A percentile compares a stretch with the other conserved stretches of the same genome.
phyloP scores from a whole-genome alignment of 2,329 filamentous ascomycete species.

The Pestalotiopsis sp. region DNA sequence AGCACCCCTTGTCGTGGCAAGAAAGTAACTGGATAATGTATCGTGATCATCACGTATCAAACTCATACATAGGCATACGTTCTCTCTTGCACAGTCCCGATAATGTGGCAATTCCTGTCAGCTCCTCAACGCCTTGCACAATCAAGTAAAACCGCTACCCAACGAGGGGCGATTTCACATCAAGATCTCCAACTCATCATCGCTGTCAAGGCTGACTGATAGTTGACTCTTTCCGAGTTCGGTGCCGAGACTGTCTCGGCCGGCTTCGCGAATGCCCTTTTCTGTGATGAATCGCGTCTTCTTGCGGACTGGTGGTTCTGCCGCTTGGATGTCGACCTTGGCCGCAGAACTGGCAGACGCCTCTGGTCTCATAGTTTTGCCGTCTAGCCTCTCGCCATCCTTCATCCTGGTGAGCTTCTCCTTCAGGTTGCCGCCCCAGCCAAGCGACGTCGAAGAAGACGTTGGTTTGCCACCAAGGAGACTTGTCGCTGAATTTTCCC shows the following conservation, averaged over 20 bases:
- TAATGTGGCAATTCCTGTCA: background rate
- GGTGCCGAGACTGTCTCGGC: conserved; percentile 70
- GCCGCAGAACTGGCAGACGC: background rate
- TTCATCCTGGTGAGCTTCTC: conserved; percentile 64
- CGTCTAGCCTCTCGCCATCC: conserved; percentile 54
- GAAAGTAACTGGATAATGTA: background rate
- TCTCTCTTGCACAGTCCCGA: background rate
- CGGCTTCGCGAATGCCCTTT: conserved; percentile 76
- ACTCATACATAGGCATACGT: background rate
- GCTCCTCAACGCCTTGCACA: conserved; percentile 1
- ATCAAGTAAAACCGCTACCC: background rate
- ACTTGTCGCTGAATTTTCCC: conserved; percentile 43
- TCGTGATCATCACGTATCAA: background rate
- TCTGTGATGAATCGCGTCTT: conserved; percentile 81
- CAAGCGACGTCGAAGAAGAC: conserved; percentile 37
- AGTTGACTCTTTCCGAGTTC: conserved; percentile 36
- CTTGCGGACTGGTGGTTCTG: conserved; percentile 57
- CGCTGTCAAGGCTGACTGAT: conserved; percentile 31
- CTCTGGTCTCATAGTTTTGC: conserved; percentile 29
- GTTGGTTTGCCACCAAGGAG: conserved; percentile 27
- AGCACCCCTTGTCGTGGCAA: too few species aligned
- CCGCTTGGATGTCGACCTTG: conserved; percentile 1
- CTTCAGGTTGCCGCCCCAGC: conserved; percentile 59
- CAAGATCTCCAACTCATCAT: conserved; percentile 50
- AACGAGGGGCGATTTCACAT: background rate